Base-by-base conservation (phyloP, 208 protist genomes). In the Trypanosoma cruzi region DNA sequence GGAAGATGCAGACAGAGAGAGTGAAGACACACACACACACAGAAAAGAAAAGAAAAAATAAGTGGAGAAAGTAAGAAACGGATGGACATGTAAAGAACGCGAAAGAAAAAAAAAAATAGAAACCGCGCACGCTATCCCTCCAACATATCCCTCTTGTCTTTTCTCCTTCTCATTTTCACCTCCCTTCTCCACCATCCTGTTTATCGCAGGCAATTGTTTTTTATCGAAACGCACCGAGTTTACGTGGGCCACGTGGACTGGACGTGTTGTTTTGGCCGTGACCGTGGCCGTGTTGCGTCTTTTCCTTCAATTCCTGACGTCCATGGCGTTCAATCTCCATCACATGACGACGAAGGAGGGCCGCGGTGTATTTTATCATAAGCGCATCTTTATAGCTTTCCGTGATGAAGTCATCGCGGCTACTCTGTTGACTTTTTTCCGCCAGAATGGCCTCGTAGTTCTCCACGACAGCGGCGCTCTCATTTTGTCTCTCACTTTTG, bases 371-470 rank as follows among this genome's bases (percentile, higher is more conserved):
- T 77, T 95, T 95, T 58, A 92, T 93, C 86, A 92, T 93, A 26
- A 95, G 82, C 6, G 87, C 85, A 59, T 95, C 86, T 78, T 89
- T 93, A 72, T 91, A 84, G 53, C 75, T 80, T 71, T 90, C 75
- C 10, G 80, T 88, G 71, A 82, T 84, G 71, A 89, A 85, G 77
- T 95, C 84, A 60, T 90, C 82, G 18, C 85, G 79, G 53, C 66
- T 78, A 26, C 73, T 66, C 68, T 89, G 77, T 10, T 75, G 71
- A 69, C 82, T 75, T 69, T 82, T 78, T 31, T 81, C 80, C 59
- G 72, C 77, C 26, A 78, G 49, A 66, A 81, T 83, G 16, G 78
- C 74, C 7, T 70, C 65, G 60, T 76, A 75, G 56, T 80, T 75
- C 49, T 81, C 73, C n/a, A 79, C 64, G 29, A 75, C 69, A 13